Conservation (phyloP, 2,329 filamentous ascomycete genomes). For the Camillea tinctor region DNA sequence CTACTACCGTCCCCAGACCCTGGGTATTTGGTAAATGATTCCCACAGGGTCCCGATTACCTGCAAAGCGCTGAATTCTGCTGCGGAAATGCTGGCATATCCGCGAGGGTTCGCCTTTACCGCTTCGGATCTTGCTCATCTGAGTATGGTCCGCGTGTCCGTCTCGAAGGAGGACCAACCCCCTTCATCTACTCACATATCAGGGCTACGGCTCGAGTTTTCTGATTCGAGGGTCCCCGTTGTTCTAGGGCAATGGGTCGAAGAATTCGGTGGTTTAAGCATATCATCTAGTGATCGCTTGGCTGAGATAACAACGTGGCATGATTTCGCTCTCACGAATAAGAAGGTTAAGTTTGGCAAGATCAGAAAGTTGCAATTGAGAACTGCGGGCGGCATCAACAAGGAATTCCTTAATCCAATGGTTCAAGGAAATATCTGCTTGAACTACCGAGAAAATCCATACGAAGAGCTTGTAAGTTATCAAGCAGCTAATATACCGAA, state of each 20-base stretch:
- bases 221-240: conserved; percentile 10
- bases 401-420: conserved; percentile 9
- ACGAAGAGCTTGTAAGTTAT: conserved; percentile 17
- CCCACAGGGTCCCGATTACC: conserved; percentile 10
- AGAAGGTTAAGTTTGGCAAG: conserved; percentile 16
- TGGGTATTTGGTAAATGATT: background rate
- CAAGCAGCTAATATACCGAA: background rate
- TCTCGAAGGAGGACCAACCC: background rate
- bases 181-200: conserved; percentile 9
- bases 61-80: conserved; percentile 6
- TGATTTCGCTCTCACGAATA: conserved; percentile 13
- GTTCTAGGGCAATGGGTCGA: conserved; percentile 23
- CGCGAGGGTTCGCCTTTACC: conserved; percentile 15
- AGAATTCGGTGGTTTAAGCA: conserved; percentile 10
- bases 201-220: conserved; percentile 21
- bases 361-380: conserved; percentile 12
- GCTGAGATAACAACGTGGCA: conserved; percentile 19
- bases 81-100: background rate
- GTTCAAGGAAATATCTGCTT: conserved; percentile 13
- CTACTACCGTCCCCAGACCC: background rate
- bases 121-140: conserved; percentile 13
- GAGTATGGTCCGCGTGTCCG: conserved; percentile 17
- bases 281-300: conserved; percentile 15
- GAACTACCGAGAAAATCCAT: conserved; percentile 17
- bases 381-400: conserved; percentile 10